Base-by-base conservation (phyloP, 1,284 basidiomycete species). In the Meira miltonrushii region DNA sequence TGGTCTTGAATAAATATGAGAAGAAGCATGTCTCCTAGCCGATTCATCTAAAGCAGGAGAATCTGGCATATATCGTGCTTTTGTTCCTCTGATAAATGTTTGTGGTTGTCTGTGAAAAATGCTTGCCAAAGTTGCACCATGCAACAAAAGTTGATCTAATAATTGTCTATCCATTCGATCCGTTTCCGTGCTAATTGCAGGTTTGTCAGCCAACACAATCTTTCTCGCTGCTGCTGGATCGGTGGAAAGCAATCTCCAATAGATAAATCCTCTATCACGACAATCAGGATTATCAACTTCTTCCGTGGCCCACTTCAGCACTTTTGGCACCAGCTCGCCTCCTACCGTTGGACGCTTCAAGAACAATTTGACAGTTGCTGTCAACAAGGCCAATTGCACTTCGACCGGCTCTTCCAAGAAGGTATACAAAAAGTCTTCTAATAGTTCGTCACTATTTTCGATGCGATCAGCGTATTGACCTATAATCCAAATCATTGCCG, bases 181-280 rank as follows among this genome's bases (percentile, higher is more conserved):
- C 6, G 92, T 91, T 78, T 98, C 93, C 1, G 92, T 97, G n/a
- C 91, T 93, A 66, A 98, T 97, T 2, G 91, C 83, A 15, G 95
- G 95, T 72, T 96, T 97, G 66, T 92, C 89, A 8, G 90, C 84
- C 17, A 98, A 83, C n/a, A 98, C 92, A 62, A 98, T 88, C 67
- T 90, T 60, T 44, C 88, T 85, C 2, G 95, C 94, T 1, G 88
- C 87, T 1, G 87, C 82, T 1, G 95, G 92, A 77, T 96, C 92
- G 68, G 92, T 88, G 1, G 94, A 94, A 40, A 98, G 84, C 80
- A 99, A 83, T 50, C 95, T 87, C 94, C 94, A 98, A 81, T 98
- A 99, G 88, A 99, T 97, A 82, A 94, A 98, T 0, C 94, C 95
- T 62, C 95, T 84, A 80, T 99, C 95, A 37, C 95, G 85, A 44